A percentile compares a stretch with the other conserved stretches of the same genome.
phyloP scores from a whole-genome alignment of 2,329 filamentous ascomycete species.

The Aspergillus pseudotamarii region DNA sequence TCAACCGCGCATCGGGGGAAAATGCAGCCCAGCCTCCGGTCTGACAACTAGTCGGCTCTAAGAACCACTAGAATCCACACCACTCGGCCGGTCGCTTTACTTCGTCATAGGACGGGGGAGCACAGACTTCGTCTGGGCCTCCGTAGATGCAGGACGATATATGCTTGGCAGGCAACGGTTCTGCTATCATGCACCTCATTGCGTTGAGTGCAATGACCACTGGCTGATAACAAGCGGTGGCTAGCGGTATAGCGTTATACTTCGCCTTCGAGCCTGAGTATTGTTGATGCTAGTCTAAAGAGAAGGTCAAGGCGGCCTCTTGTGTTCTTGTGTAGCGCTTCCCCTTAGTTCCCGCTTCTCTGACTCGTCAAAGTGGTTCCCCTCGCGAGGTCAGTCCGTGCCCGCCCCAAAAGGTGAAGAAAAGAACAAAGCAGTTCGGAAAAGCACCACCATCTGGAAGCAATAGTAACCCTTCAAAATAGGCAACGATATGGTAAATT shows the following conservation, averaged over 20 bases:
- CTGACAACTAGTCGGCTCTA: neutral
- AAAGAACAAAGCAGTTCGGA: neutral
- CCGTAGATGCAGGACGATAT: constrained; percentile 14
- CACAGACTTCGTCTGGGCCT: constrained; percentile 20
- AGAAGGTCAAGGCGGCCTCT: constrained; percentile 7
- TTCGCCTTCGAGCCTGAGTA: neutral
- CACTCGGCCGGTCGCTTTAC: constrained; percentile 14
- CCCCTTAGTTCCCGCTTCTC: neutral
- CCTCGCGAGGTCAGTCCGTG: constrained; percentile 1
- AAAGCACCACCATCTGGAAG: neutral
- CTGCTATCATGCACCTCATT: constrained; percentile 13
- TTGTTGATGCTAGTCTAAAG: neutral
- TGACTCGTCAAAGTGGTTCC: neutral
- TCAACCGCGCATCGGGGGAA: neutral
- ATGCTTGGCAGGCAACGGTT: constrained; percentile 20
- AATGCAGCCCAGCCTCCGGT: neutral
- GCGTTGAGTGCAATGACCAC: constrained; percentile 15
- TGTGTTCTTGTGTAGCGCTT: neutral
- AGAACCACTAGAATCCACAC: neutral
- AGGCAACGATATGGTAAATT: neutral
- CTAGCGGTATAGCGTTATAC: neutral
- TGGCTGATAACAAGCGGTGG: neutral
- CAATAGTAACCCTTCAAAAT: neutral
- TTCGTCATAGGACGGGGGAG: constrained; percentile 9
- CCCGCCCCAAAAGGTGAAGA: neutral